phyloP scores from a whole-genome alignment of 140 eudicot species.

The Cichorium intybus region DNA sequence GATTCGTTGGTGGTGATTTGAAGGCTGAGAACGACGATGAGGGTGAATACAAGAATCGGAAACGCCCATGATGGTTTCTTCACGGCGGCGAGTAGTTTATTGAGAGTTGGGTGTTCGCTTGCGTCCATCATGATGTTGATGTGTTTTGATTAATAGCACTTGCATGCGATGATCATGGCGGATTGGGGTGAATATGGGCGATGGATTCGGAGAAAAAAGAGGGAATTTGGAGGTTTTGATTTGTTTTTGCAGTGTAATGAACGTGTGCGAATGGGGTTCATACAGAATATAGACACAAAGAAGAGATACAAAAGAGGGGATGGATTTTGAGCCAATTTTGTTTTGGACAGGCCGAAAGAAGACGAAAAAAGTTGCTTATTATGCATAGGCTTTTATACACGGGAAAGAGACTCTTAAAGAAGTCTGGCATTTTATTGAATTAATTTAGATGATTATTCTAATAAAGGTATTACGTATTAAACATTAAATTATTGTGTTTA shows the following conservation, averaged over 20 bases:
- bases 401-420: not conserved
- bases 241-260: not conserved
- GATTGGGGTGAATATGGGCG: slow-evolving; percentile 3
- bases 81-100: slow-evolving; percentile 30
- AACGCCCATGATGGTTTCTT: slow-evolving; percentile 69
- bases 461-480: too few relatives aligned
- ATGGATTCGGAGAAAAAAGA: slow-evolving; percentile 5
- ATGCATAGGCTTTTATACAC: not conserved
- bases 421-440: not conserved
- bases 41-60: slow-evolving; percentile 43
- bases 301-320: not conserved
- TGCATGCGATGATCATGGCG: slow-evolving; percentile 23
- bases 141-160: not conserved
- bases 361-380: slow-evolving; percentile 29
- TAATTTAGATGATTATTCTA: not conserved
- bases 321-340: not conserved
- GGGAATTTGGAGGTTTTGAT: slow-evolving; percentile 10
- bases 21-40: slow-evolving; percentile 38
- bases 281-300: slow-evolving; percentile 4
- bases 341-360: slow-evolving; percentile 4
- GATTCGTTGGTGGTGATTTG: slow-evolving; percentile 47
- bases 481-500: too few relatives aligned
- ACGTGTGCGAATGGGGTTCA: slow-evolving; percentile 17
- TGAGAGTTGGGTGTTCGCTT: slow-evolving; percentile 38
- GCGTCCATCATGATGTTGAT: slow-evolving; percentile 26